Evolutionary conservation across 2,329 filamentous ascomycete species (phyloP).

Genomic region (Aspergillus quadrilineatus): DNA sequence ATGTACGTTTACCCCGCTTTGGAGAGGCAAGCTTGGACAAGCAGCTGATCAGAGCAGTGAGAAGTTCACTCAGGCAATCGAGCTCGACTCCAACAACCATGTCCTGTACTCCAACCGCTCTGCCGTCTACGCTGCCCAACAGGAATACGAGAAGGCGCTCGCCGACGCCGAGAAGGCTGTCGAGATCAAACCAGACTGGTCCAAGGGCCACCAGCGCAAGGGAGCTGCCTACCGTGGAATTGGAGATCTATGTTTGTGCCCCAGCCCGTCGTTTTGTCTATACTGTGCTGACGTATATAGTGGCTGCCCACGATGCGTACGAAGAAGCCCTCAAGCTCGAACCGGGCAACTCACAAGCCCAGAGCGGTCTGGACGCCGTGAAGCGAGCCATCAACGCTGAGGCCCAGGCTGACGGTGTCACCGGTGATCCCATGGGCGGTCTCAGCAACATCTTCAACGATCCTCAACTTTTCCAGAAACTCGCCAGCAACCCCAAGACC

Average conservation of each 20-base stretch:
- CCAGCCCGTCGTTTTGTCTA: not conserved
- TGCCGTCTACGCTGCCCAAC: conserved; percentile 81
- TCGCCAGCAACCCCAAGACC: conserved; percentile 93
- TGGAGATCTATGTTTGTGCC: conserved; percentile 68
- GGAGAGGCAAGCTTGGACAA: not conserved
- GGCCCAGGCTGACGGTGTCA: conserved; percentile 59
- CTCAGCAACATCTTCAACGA: conserved; percentile 95
- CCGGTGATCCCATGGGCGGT: conserved; percentile 68
- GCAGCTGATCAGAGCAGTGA: conserved; percentile 56
- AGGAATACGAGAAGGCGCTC: conserved; percentile 79
- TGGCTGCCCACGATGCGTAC: conserved; percentile 84
- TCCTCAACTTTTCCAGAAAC: conserved; percentile 83
- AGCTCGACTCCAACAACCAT: conserved; percentile 82
- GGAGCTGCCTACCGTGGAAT: conserved; percentile 85
- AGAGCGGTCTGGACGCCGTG: conserved; percentile 80
- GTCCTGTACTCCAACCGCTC: conserved; percentile 98
- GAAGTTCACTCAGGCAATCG: conserved; percentile 93
- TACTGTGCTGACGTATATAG: conserved; percentile 32
- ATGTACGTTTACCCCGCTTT: conserved; percentile 64
- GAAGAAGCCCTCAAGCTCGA: conserved; percentile 93
- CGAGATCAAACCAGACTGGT: conserved; percentile 95
- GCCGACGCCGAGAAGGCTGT: conserved; percentile 91
- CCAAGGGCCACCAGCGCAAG: conserved; percentile 93
- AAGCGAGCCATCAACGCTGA: conserved; percentile 84
- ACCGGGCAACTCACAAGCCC: conserved; percentile 85